These are phyloP conservation scores for Paxillus ammoniavirescens DNA, from an alignment of 768 basidiomycete species.

Conservation along the genomic window DNA sequence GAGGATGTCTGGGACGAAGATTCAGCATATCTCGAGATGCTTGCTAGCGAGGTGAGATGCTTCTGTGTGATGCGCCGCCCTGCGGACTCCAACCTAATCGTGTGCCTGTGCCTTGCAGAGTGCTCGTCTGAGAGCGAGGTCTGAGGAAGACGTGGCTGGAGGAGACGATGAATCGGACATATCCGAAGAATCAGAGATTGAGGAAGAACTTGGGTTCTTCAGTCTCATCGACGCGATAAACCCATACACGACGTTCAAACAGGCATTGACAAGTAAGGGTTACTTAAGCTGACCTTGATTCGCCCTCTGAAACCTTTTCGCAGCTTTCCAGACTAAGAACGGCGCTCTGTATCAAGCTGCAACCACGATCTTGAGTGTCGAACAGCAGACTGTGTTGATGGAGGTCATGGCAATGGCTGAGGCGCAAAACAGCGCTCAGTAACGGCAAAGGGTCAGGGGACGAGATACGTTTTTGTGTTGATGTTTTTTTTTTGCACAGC, in stretches of 20 bases:
- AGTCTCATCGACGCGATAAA: slow-evolving; percentile 80
- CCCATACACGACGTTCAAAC: slow-evolving; percentile 76
- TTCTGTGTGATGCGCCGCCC: slow-evolving; percentile 1
- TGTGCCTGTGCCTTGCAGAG: slow-evolving; percentile 45
- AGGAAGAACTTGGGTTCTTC: slow-evolving; percentile 84
- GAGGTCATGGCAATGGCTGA: slow-evolving; percentile 80
- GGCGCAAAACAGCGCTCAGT: slow-evolving; percentile 15
- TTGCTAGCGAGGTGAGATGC: slow-evolving; percentile 69
- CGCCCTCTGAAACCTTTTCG: slow-evolving; percentile 3
- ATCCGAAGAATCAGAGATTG: slow-evolving; percentile 58
- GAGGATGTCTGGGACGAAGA: slow-evolving; percentile 93
- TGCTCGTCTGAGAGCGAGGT: slow-evolving; percentile 66
- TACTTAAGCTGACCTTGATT: neutral
- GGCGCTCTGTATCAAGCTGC: slow-evolving; percentile 62
- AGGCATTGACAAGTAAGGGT: slow-evolving; percentile 67
- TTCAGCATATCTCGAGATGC: slow-evolving; percentile 83
- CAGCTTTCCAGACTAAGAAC: slow-evolving; percentile 79
- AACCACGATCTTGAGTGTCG: slow-evolving; percentile 68
- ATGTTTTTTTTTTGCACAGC: neutral
- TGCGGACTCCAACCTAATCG: neutral
- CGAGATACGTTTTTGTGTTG: neutral
- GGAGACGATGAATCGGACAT: slow-evolving; percentile 38
- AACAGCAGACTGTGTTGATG: slow-evolving; percentile 80
- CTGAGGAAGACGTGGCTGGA: slow-evolving; percentile 36
- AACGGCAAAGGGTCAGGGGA: neutral